Conservation (phyloP, 2,329 filamentous ascomycete species). For the Septoria linicola region DNA sequence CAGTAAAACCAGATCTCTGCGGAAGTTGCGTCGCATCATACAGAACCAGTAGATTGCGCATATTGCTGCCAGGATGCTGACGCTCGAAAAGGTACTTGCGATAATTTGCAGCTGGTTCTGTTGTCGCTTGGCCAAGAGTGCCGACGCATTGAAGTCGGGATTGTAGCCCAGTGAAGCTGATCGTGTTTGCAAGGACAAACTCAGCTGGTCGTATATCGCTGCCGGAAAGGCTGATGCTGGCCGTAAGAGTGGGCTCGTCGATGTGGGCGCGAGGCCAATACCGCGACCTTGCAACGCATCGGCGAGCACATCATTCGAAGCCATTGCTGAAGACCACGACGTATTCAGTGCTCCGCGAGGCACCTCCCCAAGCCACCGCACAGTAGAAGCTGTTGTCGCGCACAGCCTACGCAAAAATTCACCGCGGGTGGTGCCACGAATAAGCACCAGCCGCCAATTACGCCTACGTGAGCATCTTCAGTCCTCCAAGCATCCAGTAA, state of each 20-base stretch:
- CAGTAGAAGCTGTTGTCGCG: not conserved
- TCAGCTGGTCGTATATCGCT: not conserved
- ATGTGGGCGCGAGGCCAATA: not conserved
- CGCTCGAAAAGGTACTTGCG: conserved; percentile 39
- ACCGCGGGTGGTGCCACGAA: conserved; percentile 9
- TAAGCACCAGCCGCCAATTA: conserved; percentile 16
- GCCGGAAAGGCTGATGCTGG: not conserved
- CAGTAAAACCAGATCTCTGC: conserved; percentile 72
- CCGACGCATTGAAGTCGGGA: conserved; percentile 24
- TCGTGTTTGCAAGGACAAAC: not conserved
- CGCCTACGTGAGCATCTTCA: conserved; percentile 13
- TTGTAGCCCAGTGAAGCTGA: conserved; percentile 17
- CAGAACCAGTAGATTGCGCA: conserved; percentile 69
- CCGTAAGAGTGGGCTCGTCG: not conserved
- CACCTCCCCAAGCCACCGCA: not conserved
- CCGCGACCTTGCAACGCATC: not conserved
- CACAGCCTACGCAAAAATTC: not conserved
- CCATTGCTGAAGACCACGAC: conserved; percentile 4
- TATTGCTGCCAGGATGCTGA: conserved; percentile 59
- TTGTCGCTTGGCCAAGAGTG: conserved; percentile 20
- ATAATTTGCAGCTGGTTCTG: conserved; percentile 36
- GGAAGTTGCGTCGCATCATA: conserved; percentile 70
- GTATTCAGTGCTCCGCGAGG: not conserved
- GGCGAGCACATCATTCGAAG: not conserved
- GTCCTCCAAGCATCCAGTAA: conserved; percentile 1